Conservation (phyloP, 768 basidiomycete genomes). For the Candolleomyces aberdarensis region DNA sequence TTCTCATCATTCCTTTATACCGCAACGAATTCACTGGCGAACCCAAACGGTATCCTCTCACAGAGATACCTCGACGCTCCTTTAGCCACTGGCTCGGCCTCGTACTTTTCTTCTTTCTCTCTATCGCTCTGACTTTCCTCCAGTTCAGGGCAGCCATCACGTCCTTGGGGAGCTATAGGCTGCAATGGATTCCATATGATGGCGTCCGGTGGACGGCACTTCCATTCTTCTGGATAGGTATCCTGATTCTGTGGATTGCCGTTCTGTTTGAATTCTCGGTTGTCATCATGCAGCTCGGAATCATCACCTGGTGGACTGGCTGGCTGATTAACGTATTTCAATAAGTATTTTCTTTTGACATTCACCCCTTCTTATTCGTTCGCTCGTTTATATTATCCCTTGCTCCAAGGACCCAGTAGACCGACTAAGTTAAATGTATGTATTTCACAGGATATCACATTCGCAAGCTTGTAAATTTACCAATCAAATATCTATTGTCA, state of each 20-base stretch:
- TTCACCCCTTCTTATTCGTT: constrained; percentile 1
- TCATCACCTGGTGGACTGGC: constrained; percentile 72
- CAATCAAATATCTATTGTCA: neutral
- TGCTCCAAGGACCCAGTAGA: neutral
- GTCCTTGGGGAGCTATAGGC: constrained; percentile 49
- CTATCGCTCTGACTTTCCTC: constrained; percentile 48
- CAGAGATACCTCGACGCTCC: constrained; percentile 57
- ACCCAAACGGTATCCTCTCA: constrained; percentile 61
- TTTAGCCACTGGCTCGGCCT: constrained; percentile 67
- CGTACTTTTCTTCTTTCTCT: constrained; percentile 45
- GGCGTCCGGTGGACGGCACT: constrained; percentile 62
- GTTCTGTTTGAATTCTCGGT: constrained; percentile 57
- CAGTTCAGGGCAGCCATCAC: constrained; percentile 58
- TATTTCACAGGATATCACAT: neutral
- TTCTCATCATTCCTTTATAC: constrained; percentile 79
- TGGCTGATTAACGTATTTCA: constrained; percentile 45
- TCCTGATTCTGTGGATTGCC: constrained; percentile 66
- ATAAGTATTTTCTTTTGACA: neutral
- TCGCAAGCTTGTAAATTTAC: neutral
- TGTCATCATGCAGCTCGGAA: constrained; percentile 54
- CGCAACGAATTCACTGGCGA: constrained; percentile 84
- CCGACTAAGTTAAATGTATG: constrained; percentile 5
- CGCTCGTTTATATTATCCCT: constrained; percentile 2
- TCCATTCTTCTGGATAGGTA: constrained; percentile 61
- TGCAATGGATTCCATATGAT: constrained; percentile 56